Percentiles rank a stretch among this genome's conserved stretches.
Conservation (phyloP, 1,284 basidiomycete species). For the Sporisorium iseilematis-ciliati region DNA sequence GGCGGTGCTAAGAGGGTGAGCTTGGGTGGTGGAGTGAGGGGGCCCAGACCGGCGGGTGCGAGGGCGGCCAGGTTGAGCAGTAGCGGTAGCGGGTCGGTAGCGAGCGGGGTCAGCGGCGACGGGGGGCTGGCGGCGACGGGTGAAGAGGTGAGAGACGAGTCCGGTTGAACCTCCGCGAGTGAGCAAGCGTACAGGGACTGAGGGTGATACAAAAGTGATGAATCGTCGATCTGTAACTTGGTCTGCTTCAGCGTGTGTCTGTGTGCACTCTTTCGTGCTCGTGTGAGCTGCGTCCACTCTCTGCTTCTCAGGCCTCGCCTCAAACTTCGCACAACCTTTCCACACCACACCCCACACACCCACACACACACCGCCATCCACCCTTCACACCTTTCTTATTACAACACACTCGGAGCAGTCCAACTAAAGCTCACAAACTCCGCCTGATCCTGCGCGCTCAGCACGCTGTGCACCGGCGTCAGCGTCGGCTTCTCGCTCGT, state of each 20-base stretch:
- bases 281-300: no score
- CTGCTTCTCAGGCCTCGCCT: no score
- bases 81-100: conserved; percentile 8
- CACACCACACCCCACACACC: background rate
- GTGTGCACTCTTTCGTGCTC: no score
- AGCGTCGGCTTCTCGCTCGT: conserved; percentile 96
- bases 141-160: no score
- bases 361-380: background rate
- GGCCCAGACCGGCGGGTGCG: conserved; percentile 33
- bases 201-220: no score
- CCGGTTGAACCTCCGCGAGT: no score
- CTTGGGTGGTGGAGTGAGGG: conserved; percentile 18
- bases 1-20: conserved; percentile 9
- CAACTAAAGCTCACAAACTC: conserved; percentile 67
- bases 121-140: no score
- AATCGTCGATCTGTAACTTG: no score
- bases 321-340: no score
- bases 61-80: conserved; percentile 22
- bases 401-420: conserved; percentile 41
- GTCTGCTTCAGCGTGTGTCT: no score
- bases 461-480: conserved; percentile 94
- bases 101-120: background rate
- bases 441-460: conserved; percentile 90
- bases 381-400: background rate
- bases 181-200: no score